A percentile compares a stretch with the other conserved stretches of the same genome.
Evolutionary conservation across 768 basidiomycete genomes (phyloP).

Genomic region (Trichaptum fuscoviolaceum): DNA sequence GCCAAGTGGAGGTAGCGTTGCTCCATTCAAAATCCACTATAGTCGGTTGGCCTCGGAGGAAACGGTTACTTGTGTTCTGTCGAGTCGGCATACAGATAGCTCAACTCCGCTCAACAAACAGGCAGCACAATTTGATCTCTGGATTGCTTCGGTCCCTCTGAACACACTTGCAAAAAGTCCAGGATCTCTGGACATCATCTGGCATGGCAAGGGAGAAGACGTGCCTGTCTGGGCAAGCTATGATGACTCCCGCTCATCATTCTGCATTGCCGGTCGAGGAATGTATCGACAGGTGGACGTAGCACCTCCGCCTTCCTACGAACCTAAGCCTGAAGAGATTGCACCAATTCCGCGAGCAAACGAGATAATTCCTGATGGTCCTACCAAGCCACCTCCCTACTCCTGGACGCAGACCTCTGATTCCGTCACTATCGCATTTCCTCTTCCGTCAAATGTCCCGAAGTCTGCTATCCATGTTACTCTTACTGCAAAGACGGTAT

Average conservation of each 20-base stretch:
- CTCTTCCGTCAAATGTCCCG: slow-evolving; percentile 66
- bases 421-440: slow-evolving; percentile 77
- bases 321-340: slow-evolving; percentile 61
- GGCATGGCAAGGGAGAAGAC: slow-evolving; percentile 64
- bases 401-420: slow-evolving; percentile 91
- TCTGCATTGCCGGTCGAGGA: slow-evolving; percentile 56
- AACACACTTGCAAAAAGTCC: slow-evolving; percentile 25
- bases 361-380: slow-evolving; percentile 38
- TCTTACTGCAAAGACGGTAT: slow-evolving; percentile 61
- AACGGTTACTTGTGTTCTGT: not conserved
- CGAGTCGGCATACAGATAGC: not conserved
- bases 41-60: not conserved
- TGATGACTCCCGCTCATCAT: slow-evolving; percentile 36
- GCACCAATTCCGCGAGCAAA: slow-evolving; percentile 60
- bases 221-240: slow-evolving; percentile 61
- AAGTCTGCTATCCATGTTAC: slow-evolving; percentile 61
- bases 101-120: not conserved
- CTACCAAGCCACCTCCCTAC: slow-evolving; percentile 67
- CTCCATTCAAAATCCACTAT: slow-evolving; percentile 36
- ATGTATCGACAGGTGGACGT: slow-evolving; percentile 41
- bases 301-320: slow-evolving; percentile 33
- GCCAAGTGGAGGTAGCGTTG: slow-evolving; percentile 13
- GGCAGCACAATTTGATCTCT: not conserved
- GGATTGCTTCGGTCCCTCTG: slow-evolving; percentile 28
- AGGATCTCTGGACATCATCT: slow-evolving; percentile 47